Base-by-base conservation (phyloP, 2,329 filamentous ascomycete species). In the Eurotiales sp. region DNA sequence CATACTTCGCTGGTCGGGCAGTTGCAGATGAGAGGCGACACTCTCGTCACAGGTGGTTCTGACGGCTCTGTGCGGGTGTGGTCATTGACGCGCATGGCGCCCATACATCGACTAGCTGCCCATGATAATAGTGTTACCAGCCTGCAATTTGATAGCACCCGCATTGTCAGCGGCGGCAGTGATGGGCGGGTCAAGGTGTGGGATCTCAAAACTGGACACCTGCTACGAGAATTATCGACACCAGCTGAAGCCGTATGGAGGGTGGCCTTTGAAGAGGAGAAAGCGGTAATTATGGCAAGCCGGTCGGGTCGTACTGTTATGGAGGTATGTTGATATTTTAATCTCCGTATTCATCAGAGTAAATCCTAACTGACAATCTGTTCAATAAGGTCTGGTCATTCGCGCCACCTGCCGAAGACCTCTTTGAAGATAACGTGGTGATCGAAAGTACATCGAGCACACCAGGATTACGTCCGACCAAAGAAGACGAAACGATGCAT, bases 41-140 rank as follows among this genome's bases (percentile, higher is more conserved):
- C 90, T 3, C 80, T 99, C 14, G 93, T 99, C 36, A 99, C 93
- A 0, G 93, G 93, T 57, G 93, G 93, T 46, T 96, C 90, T 12
- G 93, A 99, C 67, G 93, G 93, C 21, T 96, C 90, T 17, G 93
- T 99, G 45, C 82, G 95, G 48, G 91, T 99, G 21, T 99, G 93
- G 93, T 96, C 91, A 23, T 74, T 99, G 55, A 85, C 90, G 60
- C 88, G 86, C 59, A 95, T 92, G 79, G 86, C 86, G 55, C 87
- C 93, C 0, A 96, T 99, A 54, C 93, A 99, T 72, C 84, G 93
- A 41, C 79, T 99, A 46, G 93, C 93, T 36, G 93, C 93, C 3
- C 93, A 99, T 67, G 93, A 99, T 70, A 99, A 99, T 70, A 96
- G 91, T 67, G 93, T 99, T 48, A 99, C 93, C 1, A 96, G 90